phyloP scores from a whole-genome alignment of 345 rosid genomes.

The Euphorbia peplus region DNA sequence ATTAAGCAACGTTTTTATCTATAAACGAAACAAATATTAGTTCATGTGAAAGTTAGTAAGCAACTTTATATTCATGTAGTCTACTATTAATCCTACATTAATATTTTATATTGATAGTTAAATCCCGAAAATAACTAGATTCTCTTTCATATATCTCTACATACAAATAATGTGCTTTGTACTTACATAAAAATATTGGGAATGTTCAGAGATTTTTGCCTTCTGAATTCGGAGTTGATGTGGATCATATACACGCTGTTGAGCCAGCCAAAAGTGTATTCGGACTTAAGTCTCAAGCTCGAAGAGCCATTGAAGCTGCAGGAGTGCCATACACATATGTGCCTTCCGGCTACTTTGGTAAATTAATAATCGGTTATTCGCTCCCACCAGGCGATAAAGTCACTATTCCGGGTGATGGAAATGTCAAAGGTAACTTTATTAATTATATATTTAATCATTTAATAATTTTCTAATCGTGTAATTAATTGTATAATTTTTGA shows the following conservation, averaged over 20 bases:
- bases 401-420: conserved; percentile 28
- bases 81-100: neutral
- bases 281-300: conserved; percentile 22
- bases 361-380: conserved; percentile 7
- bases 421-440: conserved; percentile 18
- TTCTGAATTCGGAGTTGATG: conserved; percentile 29
- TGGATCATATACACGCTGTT: conserved; percentile 26
- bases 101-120: no score
- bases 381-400: conserved; percentile 22
- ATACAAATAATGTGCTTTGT: no score
- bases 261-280: conserved; percentile 28
- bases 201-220: conserved; percentile 28
- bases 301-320: conserved; percentile 23
- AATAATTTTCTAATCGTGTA: no score
- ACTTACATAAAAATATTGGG: neutral
- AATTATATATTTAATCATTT: no score
- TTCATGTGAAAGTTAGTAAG: neutral
- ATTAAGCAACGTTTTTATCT: neutral
- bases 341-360: conserved; percentile 18
- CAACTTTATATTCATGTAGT: no score
- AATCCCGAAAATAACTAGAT: no score
- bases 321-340: conserved; percentile 29
- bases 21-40: neutral
- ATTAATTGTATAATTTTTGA: no score
- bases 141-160: no score